phyloP scores from a whole-genome alignment of 768 basidiomycete genomes.

The Albatrellus ellisii region DNA sequence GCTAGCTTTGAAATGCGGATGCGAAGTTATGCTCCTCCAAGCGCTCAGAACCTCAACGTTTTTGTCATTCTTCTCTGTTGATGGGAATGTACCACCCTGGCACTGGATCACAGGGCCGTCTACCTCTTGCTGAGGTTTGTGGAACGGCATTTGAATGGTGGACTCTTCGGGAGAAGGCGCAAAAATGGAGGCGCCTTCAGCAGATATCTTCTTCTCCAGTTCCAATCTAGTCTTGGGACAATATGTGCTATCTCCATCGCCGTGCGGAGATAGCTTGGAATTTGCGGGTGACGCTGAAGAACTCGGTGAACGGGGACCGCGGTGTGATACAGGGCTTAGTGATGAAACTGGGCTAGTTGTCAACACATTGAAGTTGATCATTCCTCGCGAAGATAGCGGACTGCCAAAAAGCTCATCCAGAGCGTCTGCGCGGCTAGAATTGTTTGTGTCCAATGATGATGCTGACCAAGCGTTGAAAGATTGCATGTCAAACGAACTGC shows the following conservation, averaged over 20 bases:
- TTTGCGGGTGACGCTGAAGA: conserved; percentile 12
- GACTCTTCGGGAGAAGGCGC: conserved; percentile 17
- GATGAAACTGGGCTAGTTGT: conserved; percentile 15
- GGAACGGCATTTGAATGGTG: no score
- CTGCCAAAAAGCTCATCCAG: conserved; percentile 35
- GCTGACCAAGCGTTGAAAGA: conserved; percentile 24
- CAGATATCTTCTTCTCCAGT: conserved; percentile 33
- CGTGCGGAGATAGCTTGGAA: conserved; percentile 12
- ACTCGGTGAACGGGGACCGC: conserved; percentile 13
- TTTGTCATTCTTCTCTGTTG: conserved; percentile 51
- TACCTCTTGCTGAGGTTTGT: conserved; percentile 13
- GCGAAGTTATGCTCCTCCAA: conserved; percentile 63
- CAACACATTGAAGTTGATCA: conserved; percentile 8
- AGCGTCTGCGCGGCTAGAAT: conserved; percentile 21
- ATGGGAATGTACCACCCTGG: conserved; percentile 54
- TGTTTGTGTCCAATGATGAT: conserved; percentile 18
- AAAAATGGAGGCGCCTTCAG: conserved; percentile 52
- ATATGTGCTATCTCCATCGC: conserved; percentile 10
- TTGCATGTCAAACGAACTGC: conserved; percentile 29
- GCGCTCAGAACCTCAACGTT: conserved; percentile 72
- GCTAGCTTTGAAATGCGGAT: conserved; percentile 54
- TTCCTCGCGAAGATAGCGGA: conserved; percentile 19
- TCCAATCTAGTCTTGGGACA: conserved; percentile 49
- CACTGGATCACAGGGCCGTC: conserved; percentile 52
- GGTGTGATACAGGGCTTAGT: conserved; percentile 46